Conservation (phyloP, 495 filamentous ascomycete genomes). For the Parathielavia appendiculata region DNA sequence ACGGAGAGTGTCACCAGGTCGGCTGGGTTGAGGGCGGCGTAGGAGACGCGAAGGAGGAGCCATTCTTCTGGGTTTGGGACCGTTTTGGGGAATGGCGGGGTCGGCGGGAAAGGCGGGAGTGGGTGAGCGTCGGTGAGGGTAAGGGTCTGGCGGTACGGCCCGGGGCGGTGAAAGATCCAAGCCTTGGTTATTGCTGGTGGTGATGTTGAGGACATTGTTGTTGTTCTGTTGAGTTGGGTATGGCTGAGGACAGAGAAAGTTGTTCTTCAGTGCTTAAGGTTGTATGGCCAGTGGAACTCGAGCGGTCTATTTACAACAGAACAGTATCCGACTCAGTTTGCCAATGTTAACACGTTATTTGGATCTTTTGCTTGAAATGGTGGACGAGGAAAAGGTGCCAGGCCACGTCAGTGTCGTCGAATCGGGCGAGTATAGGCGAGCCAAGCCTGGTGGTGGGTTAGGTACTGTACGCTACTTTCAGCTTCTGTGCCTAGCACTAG, state of each 20-base stretch:
- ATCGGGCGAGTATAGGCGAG: neutral
- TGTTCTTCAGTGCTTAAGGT: no score
- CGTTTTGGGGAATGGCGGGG: conserved; percentile 14
- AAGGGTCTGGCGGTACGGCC: conserved; percentile 21
- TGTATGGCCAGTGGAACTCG: neutral
- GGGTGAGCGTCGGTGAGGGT: conserved; percentile 23
- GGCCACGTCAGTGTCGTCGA: conserved; percentile 2
- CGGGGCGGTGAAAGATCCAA: conserved; percentile 20
- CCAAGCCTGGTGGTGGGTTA: neutral
- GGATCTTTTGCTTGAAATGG: neutral
- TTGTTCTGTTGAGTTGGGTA: neutral
- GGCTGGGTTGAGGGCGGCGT: conserved; percentile 41
- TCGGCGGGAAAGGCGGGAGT: conserved; percentile 16
- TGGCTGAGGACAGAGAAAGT: no score
- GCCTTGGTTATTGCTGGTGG: conserved; percentile 19
- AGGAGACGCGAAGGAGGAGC: conserved; percentile 34
- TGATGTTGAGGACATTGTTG: neutral
- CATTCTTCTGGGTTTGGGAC: conserved; percentile 17
- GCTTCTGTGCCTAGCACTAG: neutral
- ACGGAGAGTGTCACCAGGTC: conserved; percentile 33
- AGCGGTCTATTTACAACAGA: neutral
- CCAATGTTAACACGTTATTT: conserved; percentile 3
- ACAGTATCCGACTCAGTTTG: neutral
- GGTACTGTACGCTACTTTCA: neutral
- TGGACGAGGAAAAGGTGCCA: neutral